phyloP scores from a whole-genome alignment of 805 yeast species.

The Kodamaea kakaduensis region DNA sequence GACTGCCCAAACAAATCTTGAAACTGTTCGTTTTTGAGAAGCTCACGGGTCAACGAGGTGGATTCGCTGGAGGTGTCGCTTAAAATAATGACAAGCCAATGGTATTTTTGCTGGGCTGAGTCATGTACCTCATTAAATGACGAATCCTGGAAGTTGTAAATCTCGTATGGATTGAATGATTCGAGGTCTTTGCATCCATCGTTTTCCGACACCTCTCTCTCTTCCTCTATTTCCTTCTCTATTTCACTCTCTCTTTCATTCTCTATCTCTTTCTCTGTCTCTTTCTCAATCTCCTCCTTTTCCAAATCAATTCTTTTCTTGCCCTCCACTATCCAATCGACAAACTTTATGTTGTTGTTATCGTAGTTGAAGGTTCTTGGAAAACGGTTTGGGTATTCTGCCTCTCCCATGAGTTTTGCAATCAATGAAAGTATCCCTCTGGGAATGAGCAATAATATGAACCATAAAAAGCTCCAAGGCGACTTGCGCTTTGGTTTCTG shows the following conservation, averaged over 20 bases:
- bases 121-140: conserved; percentile 30
- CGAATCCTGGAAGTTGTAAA: conserved; percentile 12
- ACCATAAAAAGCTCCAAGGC: conserved; percentile 36
- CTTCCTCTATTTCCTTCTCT: neutral
- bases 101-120: conserved; percentile 22
- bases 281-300: conserved; percentile 2
- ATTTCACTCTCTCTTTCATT: conserved; percentile 4
- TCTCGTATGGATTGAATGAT: conserved; percentile 10
- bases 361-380: conserved; percentile 28
- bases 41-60: conserved; percentile 14
- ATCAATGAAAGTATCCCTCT: conserved; percentile 40
- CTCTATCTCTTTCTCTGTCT: conserved; percentile 11
- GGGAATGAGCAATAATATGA: conserved; percentile 52
- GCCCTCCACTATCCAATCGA: no score
- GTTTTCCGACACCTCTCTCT: neutral
- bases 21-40: conserved; percentile 17
- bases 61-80: conserved; percentile 23
- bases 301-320: conserved; percentile 1
- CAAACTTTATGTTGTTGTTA: conserved; percentile 12
- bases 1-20: conserved; percentile 15
- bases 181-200: neutral
- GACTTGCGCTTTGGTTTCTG: conserved; percentile 12
- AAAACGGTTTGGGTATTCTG: conserved; percentile 15
- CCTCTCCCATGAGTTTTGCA: conserved; percentile 7
- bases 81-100: conserved; percentile 34